A percentile compares a stretch with the other conserved stretches of the same genome.
phyloP scores from a whole-genome alignment of 1,284 basidiomycete species.

The Cerrena zonata region DNA sequence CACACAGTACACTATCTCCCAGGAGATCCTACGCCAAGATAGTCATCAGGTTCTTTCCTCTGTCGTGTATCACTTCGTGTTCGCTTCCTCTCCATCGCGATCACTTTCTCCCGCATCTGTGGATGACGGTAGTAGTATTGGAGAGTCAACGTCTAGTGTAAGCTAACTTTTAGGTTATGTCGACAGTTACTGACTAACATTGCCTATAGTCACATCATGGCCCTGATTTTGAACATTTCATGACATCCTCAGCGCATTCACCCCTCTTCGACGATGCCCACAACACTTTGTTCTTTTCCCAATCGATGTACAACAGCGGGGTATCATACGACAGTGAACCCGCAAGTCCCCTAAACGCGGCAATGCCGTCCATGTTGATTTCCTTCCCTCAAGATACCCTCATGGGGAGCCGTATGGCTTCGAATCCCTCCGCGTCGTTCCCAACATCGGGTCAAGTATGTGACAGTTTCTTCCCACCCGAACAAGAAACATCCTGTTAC shows the following conservation, averaged over 20 bases:
- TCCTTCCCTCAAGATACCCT: neutral
- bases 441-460: neutral
- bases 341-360: neutral
- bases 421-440: neutral
- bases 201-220: neutral
- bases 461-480: neutral
- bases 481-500: neutral
- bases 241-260: neutral
- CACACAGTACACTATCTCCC: constrained; percentile 46
- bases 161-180: neutral
- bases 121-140: neutral
- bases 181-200: neutral
- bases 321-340: neutral
- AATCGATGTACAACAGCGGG: neutral
- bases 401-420: neutral
- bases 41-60: constrained; percentile 1
- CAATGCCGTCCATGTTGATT: neutral
- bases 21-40: constrained; percentile 41
- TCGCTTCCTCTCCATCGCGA: constrained; percentile 2
- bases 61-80: constrained; percentile 5
- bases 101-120: constrained; percentile 2
- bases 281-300: neutral
- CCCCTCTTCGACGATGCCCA: neutral
- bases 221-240: neutral
- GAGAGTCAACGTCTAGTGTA: neutral